Base-by-base conservation (phyloP, 371 early-diverging fungal genomes). In the Phascolomyces articulosus region DNA sequence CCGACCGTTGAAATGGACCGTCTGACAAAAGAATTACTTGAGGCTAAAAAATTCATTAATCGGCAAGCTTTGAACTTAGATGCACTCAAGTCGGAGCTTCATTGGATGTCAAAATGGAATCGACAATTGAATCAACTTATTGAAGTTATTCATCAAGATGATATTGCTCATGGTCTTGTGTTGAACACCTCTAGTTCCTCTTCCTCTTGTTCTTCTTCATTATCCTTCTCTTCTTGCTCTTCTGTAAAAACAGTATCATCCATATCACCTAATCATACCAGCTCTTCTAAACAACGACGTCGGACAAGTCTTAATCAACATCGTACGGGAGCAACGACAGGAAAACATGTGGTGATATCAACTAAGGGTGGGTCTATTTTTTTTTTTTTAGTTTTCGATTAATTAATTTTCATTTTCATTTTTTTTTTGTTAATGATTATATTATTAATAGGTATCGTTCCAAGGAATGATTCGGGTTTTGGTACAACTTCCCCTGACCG, bases 41-140 rank as follows among this genome's bases (percentile, higher is more conserved):
- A 76, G 29, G 76, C 79, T 10, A 79, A 79, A 49, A 73, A 70
- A 34, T 79, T 76, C 24, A 74, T 79, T 11, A 79, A 79, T 31
- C 53, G 55, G 3, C 79, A 79, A 54, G 79, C 79, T 1, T 66
- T 63, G 44, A 55, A 72, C 13, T 23, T 79, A 10, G 67, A 75
- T 57, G 63, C 63, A 13, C 57, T 79, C 0, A 79, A 79, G 41
- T 73, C 76, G 23, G 72, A 72, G 59, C 28, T 74, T 20, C 66
- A 79, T 54, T 76, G 79, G 79, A 61, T 79, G 29, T 70, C 63
- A 20, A 64, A 60, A 27, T 69, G 72, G 65, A 76, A 76, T 20
- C 61, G 60, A 4, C 67, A 75, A 27, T 57, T 71, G 23, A 58
- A 54, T 40, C 23, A 60, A 26, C 58, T 69, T 2, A 40, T 63